phyloP scores from a whole-genome alignment of 2,329 filamentous ascomycete species.

The Stagonosporopsis rhizophila region DNA sequence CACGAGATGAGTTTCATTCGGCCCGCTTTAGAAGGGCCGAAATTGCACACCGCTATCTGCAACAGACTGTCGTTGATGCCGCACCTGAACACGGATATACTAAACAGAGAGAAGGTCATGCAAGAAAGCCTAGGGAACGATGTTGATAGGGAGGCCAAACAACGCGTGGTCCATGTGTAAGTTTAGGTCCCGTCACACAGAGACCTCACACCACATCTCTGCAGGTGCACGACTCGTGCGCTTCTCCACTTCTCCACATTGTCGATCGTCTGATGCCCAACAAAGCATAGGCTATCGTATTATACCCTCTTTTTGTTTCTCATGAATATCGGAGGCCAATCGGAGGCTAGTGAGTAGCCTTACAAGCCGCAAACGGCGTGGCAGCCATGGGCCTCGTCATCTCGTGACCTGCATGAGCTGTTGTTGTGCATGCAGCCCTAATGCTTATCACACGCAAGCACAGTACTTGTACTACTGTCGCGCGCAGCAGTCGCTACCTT shows the following conservation, averaged over 20 bases:
- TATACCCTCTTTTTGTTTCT: not conserved
- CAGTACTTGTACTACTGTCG: constrained; percentile 7
- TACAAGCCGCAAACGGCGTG: not conserved
- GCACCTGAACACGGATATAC: not conserved
- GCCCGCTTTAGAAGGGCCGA: constrained; percentile 20
- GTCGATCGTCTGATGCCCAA: constrained; percentile 5
- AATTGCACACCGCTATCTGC: constrained; percentile 12
- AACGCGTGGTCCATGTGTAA: constrained; percentile 11
- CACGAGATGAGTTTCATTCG: constrained; percentile 10
- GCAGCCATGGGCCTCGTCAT: constrained; percentile 5
- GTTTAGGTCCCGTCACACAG: constrained; percentile 9
- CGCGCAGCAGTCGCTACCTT: not conserved
- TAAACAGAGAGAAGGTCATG: not conserved
- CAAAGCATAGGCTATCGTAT: not conserved
- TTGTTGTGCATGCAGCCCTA: constrained; percentile 4
- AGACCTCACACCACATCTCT: constrained; percentile 1
- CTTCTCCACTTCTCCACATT: constrained; percentile 7
- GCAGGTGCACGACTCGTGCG: constrained; percentile 10
- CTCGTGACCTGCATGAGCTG: constrained; percentile 4
- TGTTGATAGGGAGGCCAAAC: not conserved
- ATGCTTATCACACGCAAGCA: constrained; percentile 5
- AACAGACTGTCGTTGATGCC: not conserved
- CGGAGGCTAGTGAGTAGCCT: not conserved
- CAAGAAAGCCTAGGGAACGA: not conserved
- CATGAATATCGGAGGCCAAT: constrained; percentile 2